Percentiles rank a stretch among this genome's conserved stretches.
Conservation (phyloP, 2,329 filamentous ascomycete genomes). For the Xylaria sp. region DNA sequence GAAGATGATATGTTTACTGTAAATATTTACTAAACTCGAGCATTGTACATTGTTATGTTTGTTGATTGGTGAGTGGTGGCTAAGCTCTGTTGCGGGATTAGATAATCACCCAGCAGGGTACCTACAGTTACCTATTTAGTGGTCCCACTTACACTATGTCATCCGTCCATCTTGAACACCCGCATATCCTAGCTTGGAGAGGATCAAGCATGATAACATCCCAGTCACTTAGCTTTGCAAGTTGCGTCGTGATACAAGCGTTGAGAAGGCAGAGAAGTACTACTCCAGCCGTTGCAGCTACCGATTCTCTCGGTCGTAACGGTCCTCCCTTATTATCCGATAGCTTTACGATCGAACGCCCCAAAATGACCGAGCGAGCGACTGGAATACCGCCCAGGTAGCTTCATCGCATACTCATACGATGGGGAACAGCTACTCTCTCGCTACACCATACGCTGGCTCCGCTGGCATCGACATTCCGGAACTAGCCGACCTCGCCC, state of each 20-base stretch:
- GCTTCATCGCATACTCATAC: constrained; percentile 44
- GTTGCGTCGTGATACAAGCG: background rate
- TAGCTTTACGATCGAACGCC: background rate
- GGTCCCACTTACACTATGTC: background rate
- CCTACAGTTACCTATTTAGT: background rate
- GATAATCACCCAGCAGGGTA: background rate
- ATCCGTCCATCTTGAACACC: background rate
- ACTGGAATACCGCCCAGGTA: constrained; percentile 41
- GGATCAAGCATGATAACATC: background rate
- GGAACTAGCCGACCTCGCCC: constrained; percentile 88
- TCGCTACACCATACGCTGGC: constrained; percentile 90
- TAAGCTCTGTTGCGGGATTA: background rate
- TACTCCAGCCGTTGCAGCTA: background rate
- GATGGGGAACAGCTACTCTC: constrained; percentile 98
- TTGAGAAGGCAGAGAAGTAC: background rate
- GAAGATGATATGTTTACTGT: background rate
- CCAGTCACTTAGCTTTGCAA: constrained; percentile 18
- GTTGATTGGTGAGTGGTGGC: background rate
- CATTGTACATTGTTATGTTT: background rate
- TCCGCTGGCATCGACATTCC: constrained; percentile 93
- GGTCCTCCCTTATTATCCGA: background rate
- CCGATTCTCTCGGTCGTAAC: background rate
- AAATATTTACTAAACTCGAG: background rate
- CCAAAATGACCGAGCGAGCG: constrained; percentile 31
- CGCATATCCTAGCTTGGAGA: background rate